Conservation (phyloP, 495 filamentous ascomycete genomes). For the Lasiosphaeriaceae sp. region DNA sequence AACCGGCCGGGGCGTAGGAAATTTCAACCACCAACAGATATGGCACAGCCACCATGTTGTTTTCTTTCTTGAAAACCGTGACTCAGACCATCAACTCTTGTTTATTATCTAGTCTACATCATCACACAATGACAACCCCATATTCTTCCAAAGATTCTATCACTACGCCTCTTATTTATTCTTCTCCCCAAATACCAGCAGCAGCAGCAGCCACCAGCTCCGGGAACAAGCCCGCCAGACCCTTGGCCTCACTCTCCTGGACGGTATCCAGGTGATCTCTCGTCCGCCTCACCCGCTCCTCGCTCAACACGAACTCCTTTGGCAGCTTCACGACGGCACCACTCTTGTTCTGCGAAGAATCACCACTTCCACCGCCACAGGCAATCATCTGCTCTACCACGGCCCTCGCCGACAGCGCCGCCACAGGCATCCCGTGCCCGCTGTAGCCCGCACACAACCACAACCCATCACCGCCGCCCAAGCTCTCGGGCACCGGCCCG, state of each 20-base stretch:
- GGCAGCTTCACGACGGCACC: conserved; percentile 32
- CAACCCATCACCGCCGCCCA: conserved; percentile 30
- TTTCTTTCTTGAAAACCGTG: no score
- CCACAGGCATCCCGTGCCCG: conserved; percentile 82
- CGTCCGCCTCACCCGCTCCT: conserved; percentile 31
- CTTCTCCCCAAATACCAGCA: conserved; percentile 29
- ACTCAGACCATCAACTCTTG: no score
- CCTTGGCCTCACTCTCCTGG: conserved; percentile 5
- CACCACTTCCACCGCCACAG: no score
- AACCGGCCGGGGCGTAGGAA: no score
- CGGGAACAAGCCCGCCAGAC: not conserved
- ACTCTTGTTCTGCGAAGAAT: not conserved
- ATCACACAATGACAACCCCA: conserved; percentile 25
- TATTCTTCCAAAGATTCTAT: conserved; percentile 58
- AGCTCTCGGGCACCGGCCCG: conserved; percentile 47
- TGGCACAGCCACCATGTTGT: no score
- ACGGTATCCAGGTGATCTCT: conserved; percentile 8
- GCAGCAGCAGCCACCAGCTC: conserved; percentile 1
- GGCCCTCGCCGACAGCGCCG: conserved; percentile 64
- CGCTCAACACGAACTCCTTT: conserved; percentile 42
- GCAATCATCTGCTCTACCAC: conserved; percentile 56
- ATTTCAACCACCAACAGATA: no score
- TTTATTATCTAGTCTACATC: no score
- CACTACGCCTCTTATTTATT: not conserved
- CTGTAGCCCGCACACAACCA: conserved; percentile 63